A percentile compares a stretch with the other conserved stretches of the same genome.
Evolutionary conservation across 2,329 filamentous ascomycete species (phyloP).

Genomic region (Neonectria punicea): DNA sequence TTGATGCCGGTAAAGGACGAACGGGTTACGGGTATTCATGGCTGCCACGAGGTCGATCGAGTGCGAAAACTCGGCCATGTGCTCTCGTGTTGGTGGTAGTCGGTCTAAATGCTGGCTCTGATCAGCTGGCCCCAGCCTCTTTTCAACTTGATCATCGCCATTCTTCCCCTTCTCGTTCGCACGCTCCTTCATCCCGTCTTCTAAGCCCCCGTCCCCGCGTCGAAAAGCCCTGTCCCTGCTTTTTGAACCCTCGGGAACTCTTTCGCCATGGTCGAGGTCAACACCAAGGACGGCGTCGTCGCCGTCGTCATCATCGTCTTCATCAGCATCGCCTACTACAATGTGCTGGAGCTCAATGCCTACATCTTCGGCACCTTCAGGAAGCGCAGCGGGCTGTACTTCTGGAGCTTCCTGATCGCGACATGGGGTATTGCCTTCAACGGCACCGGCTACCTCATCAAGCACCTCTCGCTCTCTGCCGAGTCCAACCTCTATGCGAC

Average conservation of each 20-base stretch:
- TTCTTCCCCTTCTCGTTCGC: background rate
- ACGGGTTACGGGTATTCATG: background rate
- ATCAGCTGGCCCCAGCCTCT: background rate
- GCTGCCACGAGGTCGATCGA: background rate
- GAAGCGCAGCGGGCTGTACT: constrained; percentile 47
- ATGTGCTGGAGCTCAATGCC: constrained; percentile 48
- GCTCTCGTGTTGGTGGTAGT: background rate
- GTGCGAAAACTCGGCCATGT: background rate
- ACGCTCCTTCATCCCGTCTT: background rate
- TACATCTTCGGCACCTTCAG: constrained; percentile 48
- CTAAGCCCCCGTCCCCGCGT: background rate
- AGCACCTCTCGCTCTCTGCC: constrained; percentile 39
- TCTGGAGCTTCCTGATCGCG: constrained; percentile 49
- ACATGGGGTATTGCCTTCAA: constrained; percentile 48
- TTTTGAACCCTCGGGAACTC: background rate
- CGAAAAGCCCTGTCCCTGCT: background rate
- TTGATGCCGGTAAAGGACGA: background rate
- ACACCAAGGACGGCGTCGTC: constrained; percentile 29
- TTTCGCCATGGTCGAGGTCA: constrained; percentile 11
- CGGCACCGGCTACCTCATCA: constrained; percentile 58
- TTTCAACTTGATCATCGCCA: constrained; percentile 1
- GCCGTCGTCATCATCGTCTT: constrained; percentile 37
- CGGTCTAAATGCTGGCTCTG: background rate
- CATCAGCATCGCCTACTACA: constrained; percentile 44
- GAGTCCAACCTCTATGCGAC: constrained; percentile 37